Percentiles rank a stretch among this genome's conserved stretches.
Conservation (phyloP, 768 basidiomycete genomes). For the Hypsizygus marmoreus region DNA sequence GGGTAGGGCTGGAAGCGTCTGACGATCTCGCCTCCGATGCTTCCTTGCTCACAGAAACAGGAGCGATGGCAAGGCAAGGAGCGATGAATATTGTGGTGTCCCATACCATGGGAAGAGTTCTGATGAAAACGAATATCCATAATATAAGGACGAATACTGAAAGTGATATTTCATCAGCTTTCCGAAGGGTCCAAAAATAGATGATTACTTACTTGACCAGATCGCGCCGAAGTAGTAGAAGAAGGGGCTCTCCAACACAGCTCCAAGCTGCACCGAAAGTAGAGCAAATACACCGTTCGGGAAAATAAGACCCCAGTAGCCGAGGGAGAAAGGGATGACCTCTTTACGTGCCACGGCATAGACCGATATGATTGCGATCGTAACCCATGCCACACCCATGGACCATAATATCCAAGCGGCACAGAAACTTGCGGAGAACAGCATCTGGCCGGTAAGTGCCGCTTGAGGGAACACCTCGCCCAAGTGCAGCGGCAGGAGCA, state of each 20-base stretch:
- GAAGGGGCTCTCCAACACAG: slow-evolving; percentile 48
- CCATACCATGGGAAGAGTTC: slow-evolving; percentile 46
- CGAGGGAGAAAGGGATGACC: slow-evolving; percentile 45
- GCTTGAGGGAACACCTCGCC: slow-evolving; percentile 28
- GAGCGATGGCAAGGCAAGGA: slow-evolving; percentile 35
- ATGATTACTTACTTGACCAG: slow-evolving; percentile 45
- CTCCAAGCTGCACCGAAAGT: slow-evolving; percentile 50
- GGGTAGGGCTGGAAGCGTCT: background rate
- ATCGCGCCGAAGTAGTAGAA: slow-evolving; percentile 55
- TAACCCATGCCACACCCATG: slow-evolving; percentile 56
- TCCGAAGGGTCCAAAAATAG: no score
- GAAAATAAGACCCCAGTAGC: slow-evolving; percentile 59
- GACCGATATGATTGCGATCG: slow-evolving; percentile 44
- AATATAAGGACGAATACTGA: slow-evolving; percentile 42
- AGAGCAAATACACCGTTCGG: slow-evolving; percentile 56
- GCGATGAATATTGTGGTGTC: slow-evolving; percentile 50
- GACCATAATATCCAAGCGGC: slow-evolving; percentile 52
- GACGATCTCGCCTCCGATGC: background rate
- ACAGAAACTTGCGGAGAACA: slow-evolving; percentile 47
- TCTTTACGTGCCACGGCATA: slow-evolving; percentile 29
- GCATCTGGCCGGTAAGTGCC: slow-evolving; percentile 37
- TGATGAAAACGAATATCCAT: slow-evolving; percentile 42
- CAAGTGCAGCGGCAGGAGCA: slow-evolving; percentile 31
- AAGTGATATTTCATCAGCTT: background rate
- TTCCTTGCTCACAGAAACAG: slow-evolving; percentile 1